phyloP scores from a whole-genome alignment of 2,329 filamentous ascomycete species.

The Claviceps sp. region DNA sequence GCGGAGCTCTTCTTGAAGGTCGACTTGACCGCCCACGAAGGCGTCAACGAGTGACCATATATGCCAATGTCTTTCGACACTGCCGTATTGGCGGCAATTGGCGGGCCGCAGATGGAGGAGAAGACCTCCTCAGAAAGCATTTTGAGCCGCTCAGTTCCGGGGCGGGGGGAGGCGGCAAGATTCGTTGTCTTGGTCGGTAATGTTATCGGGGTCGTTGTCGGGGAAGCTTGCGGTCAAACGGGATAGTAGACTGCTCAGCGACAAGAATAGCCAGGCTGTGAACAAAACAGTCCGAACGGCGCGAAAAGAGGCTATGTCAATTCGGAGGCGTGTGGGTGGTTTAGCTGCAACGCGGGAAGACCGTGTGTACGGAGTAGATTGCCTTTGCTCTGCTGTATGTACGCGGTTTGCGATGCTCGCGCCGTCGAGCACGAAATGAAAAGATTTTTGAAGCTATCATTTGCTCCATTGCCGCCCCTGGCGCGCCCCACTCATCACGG shows the following conservation, averaged over 20 bases:
- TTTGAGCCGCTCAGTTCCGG: background rate
- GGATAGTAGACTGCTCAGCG: background rate
- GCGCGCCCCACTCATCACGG: background rate
- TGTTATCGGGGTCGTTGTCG: background rate
- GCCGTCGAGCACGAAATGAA: background rate
- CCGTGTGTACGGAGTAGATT: background rate
- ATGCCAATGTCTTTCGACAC: constrained; percentile 72
- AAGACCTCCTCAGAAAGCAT: constrained; percentile 51
- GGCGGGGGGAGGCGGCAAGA: background rate
- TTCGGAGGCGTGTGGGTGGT: background rate
- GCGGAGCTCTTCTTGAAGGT: constrained; percentile 87
- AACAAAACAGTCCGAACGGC: background rate
- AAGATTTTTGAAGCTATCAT: background rate
- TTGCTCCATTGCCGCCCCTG: background rate
- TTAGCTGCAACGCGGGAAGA: background rate
- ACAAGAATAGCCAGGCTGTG: background rate
- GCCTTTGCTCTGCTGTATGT: background rate
- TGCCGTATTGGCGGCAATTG: constrained; percentile 46
- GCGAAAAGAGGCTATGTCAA: background rate
- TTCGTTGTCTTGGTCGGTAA: too few species aligned
- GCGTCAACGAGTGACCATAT: constrained; percentile 71
- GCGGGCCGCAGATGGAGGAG: constrained; percentile 43
- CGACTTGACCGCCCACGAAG: constrained; percentile 58
- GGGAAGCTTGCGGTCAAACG: background rate
- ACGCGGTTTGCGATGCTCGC: background rate